A percentile compares a stretch with the other conserved stretches of the same genome.
These are phyloP conservation scores for Prototheca stagnorum DNA, from an alignment of 163 green algal genomes.

Conservation along the genomic window DNA sequence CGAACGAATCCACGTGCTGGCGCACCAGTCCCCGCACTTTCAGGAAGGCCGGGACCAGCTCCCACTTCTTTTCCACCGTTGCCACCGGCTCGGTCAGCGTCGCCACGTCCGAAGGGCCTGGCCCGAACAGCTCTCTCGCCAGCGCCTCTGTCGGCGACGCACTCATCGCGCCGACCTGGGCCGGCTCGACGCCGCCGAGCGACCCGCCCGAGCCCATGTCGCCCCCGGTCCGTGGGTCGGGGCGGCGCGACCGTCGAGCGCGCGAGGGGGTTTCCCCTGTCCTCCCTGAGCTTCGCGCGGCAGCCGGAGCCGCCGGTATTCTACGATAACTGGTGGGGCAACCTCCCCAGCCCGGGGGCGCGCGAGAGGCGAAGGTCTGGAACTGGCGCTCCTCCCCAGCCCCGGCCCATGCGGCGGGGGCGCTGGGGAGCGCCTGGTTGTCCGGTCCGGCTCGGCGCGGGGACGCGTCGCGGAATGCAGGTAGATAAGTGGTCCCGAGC, in stretches of 20 bases:
- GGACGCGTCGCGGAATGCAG: not conserved
- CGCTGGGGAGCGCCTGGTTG: too few species aligned
- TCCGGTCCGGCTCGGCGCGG: not conserved
- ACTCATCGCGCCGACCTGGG: not conserved
- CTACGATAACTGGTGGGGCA: not conserved
- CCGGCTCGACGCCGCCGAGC: too few species aligned
- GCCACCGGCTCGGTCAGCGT: conserved; percentile 69
- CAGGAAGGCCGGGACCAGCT: conserved; percentile 92
- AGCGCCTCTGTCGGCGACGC: not conserved
- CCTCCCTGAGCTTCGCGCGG: too few species aligned
- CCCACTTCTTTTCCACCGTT: conserved; percentile 81
- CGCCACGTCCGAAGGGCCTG: conserved; percentile 31
- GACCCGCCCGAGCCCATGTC: too few species aligned
- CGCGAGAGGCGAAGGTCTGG: not conserved
- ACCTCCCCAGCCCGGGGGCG: too few species aligned
- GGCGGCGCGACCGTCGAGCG: too few species aligned
- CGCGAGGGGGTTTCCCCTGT: too few species aligned
- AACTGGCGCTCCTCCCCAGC: not conserved
- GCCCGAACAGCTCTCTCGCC: too few species aligned
- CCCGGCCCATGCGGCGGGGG: too few species aligned
- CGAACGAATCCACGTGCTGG: conserved; percentile 76
- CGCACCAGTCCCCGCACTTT: conserved; percentile 44
- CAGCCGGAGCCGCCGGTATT: not conserved
- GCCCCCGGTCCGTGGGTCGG: too few species aligned
- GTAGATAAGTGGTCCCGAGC: not conserved